Base-by-base conservation (phyloP, 2,329 filamentous ascomycete genomes). In the Colletotrichum cuscutae region DNA sequence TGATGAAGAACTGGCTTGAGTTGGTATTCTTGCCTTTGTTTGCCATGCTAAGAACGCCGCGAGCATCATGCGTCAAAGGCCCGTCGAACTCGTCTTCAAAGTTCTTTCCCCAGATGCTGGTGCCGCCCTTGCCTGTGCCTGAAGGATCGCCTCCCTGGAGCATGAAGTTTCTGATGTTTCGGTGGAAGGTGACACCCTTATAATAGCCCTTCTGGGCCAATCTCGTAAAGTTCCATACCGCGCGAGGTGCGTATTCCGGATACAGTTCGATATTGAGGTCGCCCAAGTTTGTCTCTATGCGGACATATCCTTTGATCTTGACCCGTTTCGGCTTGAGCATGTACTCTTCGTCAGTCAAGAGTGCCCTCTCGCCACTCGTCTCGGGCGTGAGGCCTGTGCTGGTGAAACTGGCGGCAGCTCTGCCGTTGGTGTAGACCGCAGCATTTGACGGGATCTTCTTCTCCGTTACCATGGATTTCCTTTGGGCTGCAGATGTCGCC, bases 21-120 rank as follows among this genome's bases (percentile, higher is more conserved):
- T 99, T 99, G 26, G 96, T 98, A 80, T 98, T 96, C 80, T 98
- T 98, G 71, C 97, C 97, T 81, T 99, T 99, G 83, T 99, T 99
- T 53, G 97, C 97, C 97, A 99, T 99, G 76, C 93, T 95, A 30
- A 97, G 80, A 0, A 95, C 89, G 13, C 97, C 97, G 32, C 95
- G 88, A 0, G 88, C 85, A 79, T 95, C 93, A 78, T 99, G 97
- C n/a, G 92, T 93, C 53, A 95, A 83, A 0, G 96, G 95, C 0
- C 95, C 95, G 19, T 98, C 95, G 75, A 98, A 93, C 80, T 99
- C 97, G 81, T 99, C 97, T 65, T 93, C 88, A 79, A 99, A 99
- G 74, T 95, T 94, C 83, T 97, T 97, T 71, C 94, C 94, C 97
- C 97, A 99, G 73, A 97, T 91, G 78, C 94, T 97, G 61, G 91